phyloP scores from a whole-genome alignment of 164 flowering plant genomes.

The Berberis vulgaris region DNA sequence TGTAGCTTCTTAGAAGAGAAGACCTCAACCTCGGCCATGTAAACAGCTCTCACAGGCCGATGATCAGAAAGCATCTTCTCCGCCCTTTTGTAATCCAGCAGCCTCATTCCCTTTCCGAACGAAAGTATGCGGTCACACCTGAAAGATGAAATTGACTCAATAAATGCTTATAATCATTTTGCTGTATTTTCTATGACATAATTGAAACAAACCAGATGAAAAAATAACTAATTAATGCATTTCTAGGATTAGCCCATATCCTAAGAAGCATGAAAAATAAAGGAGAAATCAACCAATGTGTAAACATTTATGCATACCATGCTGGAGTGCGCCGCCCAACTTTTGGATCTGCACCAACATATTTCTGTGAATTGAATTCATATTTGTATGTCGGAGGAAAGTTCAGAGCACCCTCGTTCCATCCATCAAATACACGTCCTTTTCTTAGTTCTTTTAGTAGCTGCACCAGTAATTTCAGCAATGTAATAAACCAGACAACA shows the following conservation, averaged over 20 bases:
- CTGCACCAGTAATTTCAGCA: slow-evolving; percentile 24
- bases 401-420: slow-evolving; percentile 73
- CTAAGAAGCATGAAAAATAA: background rate
- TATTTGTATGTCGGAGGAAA: slow-evolving; percentile 95
- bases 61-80: slow-evolving; percentile 84
- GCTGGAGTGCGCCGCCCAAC: slow-evolving; percentile 86
- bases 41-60: slow-evolving; percentile 81
- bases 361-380: slow-evolving; percentile 61
- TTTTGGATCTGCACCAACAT: slow-evolving; percentile 67
- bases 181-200: too few species aligned
- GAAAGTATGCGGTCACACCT: slow-evolving; percentile 98
- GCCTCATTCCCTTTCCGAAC: slow-evolving; percentile 72
- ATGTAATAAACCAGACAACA: background rate
- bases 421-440: slow-evolving; percentile 88
- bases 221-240: too few species aligned
- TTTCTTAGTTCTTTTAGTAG: slow-evolving; percentile 55
- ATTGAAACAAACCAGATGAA: too few species aligned
- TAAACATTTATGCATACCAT: slow-evolving; percentile 39
- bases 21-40: slow-evolving; percentile 78
- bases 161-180: background rate
- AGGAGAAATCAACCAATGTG: background rate
- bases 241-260: too few species aligned
- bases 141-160: slow-evolving; percentile 9
- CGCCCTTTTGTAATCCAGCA: slow-evolving; percentile 49
- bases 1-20: slow-evolving; percentile 67